A percentile compares a stretch with the other conserved stretches of the same genome.
phyloP scores from a whole-genome alignment of 1,284 basidiomycete genomes.

The Tilletia caries region DNA sequence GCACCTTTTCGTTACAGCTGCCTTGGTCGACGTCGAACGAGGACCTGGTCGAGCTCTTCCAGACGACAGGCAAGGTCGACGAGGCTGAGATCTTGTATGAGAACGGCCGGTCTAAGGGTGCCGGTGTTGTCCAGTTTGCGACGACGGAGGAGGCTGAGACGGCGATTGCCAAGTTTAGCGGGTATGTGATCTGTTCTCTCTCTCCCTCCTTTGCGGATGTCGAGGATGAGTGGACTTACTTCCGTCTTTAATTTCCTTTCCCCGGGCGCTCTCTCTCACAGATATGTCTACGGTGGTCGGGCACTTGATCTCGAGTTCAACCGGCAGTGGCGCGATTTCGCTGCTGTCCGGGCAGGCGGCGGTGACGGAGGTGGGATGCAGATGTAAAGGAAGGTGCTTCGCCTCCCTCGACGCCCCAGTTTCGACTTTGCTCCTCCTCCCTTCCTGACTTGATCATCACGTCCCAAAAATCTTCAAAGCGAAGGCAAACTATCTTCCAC shows the following conservation, averaged over 20 bases:
- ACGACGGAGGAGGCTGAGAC: constrained; percentile 83
- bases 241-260: neutral
- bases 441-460: too few relatives aligned
- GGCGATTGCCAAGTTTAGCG: constrained; percentile 63
- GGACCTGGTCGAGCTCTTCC: constrained; percentile 93
- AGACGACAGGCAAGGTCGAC: constrained; percentile 91
- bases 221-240: neutral
- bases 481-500: too few relatives aligned
- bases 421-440: too few relatives aligned
- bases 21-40: constrained; percentile 99
- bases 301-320: constrained; percentile 44
- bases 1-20: too few relatives aligned
- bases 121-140: constrained; percentile 92
- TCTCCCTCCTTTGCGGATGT: neutral
- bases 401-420: too few relatives aligned
- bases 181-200: too few relatives aligned
- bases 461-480: too few relatives aligned
- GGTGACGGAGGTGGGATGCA: neutral
- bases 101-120: constrained; percentile 82
- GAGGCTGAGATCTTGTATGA: constrained; percentile 91
- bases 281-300: constrained; percentile 44
- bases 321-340: constrained; percentile 38
- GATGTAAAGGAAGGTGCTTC: neutral
- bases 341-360: neutral
- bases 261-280: constrained; percentile 12